Conservation (phyloP, 2,329 filamentous ascomycete genomes). For the Macrophomina tecta region DNA sequence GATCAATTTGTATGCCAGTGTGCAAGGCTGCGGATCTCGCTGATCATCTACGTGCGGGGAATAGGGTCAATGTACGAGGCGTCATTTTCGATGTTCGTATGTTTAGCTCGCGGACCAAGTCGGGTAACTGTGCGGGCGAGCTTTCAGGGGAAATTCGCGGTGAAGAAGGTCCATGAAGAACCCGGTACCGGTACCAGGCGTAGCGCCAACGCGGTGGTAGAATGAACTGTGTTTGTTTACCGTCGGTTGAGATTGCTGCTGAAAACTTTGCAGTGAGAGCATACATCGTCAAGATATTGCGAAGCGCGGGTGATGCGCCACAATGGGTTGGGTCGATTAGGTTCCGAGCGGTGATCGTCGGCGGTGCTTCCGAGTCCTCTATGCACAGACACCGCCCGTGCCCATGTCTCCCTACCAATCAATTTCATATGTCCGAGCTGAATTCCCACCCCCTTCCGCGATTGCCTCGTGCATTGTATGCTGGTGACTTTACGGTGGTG, state of each 20-base stretch:
- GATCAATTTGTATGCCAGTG: slow-evolving; percentile 13
- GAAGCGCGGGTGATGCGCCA: no score
- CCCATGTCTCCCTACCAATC: not conserved
- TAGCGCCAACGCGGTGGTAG: no score
- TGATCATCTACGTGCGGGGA: slow-evolving; percentile 13
- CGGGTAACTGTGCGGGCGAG: slow-evolving; percentile 2
- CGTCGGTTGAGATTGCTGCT: no score
- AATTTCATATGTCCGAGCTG: not conserved
- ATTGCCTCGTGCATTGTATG: no score
- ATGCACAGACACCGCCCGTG: not conserved
- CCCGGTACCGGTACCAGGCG: no score
- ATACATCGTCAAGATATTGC: no score
- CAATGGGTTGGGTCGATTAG: no score
- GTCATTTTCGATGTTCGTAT: slow-evolving; percentile 1
- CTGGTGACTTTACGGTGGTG: no score
- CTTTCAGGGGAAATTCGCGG: slow-evolving; percentile 15
- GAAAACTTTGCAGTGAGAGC: no score
- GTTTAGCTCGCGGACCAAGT: slow-evolving; percentile 6
- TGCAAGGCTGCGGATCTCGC: slow-evolving; percentile 7
- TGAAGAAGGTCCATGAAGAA: not conserved
- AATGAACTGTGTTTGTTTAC: no score
- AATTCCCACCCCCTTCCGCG: not conserved
- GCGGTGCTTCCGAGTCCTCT: not conserved
- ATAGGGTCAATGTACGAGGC: slow-evolving; percentile 11
- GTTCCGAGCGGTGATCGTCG: not conserved